Base-by-base conservation (phyloP, 2,329 filamentous ascomycete species). In the Ophiostoma sp. region DNA sequence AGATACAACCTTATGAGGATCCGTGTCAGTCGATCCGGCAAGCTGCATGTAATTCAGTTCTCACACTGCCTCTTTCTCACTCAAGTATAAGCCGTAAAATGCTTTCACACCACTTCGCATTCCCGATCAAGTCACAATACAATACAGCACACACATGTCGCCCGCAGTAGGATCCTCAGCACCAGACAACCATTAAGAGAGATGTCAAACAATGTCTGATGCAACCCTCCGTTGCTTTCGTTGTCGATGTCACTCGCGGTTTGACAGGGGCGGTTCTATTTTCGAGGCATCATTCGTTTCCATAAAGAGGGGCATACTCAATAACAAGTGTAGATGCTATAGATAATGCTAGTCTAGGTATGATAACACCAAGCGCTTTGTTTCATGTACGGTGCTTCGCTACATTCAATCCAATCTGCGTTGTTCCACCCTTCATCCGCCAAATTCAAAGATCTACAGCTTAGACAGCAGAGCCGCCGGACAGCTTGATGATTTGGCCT, bases 401-500 rank as follows among this genome's bases (percentile, higher is more conserved):
- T 27, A 55, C 27, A 55, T 55, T 27, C n/a, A 18, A 2, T 6
- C 18, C n/a, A 64, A 27, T 55, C 49, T 11, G 5, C 6, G 7
- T 11, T 4, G 8, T 12, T 27, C 49, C 6, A 55, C 2, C 7
- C 8, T 27, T 27, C 3, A 27, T 18, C 7, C n/a, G 8, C 8
- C n/a, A 55, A 27, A 27, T 27, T 27, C 27, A 27, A 27, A 27
- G 27, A 27, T 27, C 27, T 27, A 27, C 40, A 16, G 11, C 18
- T 27, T 18, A 27, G 40, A 74, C 72, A 14, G 74, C 73, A 42
- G 75, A 76, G 65, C 77, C 77, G 69, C 77, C 77, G 16, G 77
- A 77, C 70, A 79, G 73, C 75, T 78, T 79, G 74, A 79, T 77
- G 65, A 79, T 74, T 69, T 79, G 77, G 71, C 77, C 77, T 79